Conservation (phyloP, 306 rosid species). For the Delonix regia region DNA sequence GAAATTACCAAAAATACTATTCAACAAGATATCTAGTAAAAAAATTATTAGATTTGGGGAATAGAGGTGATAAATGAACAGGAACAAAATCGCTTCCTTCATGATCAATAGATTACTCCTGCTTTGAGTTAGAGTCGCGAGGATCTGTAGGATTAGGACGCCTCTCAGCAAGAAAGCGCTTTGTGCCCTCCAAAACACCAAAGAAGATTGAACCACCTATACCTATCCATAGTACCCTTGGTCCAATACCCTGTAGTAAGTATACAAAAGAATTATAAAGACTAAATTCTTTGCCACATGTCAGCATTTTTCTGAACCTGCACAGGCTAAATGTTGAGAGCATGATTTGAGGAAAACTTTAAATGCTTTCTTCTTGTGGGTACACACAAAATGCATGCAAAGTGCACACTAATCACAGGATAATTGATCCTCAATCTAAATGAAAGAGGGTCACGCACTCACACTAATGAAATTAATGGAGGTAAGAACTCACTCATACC, state of each 20-base stretch:
- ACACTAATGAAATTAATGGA: not conserved
- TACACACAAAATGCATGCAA: too few species aligned
- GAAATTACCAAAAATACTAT: not conserved
- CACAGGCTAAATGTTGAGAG: conserved; percentile 1
- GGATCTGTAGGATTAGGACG: conserved; percentile 44
- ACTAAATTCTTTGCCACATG: conserved; percentile 4
- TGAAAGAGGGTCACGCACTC: not conserved
- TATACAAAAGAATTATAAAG: not conserved
- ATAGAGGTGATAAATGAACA: not conserved
- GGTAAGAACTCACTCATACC: not conserved
- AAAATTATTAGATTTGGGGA: not conserved
- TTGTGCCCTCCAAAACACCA: conserved; percentile 73
- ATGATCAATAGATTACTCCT: conserved; percentile 10
- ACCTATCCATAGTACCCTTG: conserved; percentile 88
- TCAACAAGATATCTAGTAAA: not conserved
- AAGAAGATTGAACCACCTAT: conserved; percentile 85
- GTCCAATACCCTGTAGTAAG: conserved; percentile 65
- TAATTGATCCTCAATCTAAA: not conserved
- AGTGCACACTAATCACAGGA: not conserved
- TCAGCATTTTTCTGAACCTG: not conserved
- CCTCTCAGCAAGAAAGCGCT: conserved; percentile 62
- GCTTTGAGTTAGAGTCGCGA: conserved; percentile 14
- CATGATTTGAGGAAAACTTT: conserved; percentile 26
- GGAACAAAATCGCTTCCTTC: conserved; percentile 6
- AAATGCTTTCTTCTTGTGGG: not conserved